Evolutionary conservation across 73 alveolate genomes (phyloP).

Genomic region (Paramecium bursaria): DNA sequence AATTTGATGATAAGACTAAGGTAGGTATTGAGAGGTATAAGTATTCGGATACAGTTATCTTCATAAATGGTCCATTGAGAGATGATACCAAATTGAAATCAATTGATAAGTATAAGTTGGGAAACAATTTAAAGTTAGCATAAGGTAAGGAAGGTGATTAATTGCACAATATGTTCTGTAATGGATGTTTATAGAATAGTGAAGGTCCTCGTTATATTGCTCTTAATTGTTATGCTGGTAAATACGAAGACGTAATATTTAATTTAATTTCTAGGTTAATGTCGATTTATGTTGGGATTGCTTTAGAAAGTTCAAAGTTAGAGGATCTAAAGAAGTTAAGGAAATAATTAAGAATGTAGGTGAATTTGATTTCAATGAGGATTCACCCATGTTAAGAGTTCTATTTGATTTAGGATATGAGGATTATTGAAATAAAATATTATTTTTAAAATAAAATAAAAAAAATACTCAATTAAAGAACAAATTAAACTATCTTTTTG

Average conservation of each 20-base stretch:
- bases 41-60: not conserved
- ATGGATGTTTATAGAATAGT: not conserved
- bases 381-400: not conserved
- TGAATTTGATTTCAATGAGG: not conserved
- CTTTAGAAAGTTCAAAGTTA: not conserved
- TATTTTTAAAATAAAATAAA: too few relatives aligned
- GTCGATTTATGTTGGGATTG: not conserved
- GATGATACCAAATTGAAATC: not conserved
- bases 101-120: not conserved
- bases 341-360: not conserved
- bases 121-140: not conserved
- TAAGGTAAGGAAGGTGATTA: not conserved
- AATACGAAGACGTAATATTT: not conserved
- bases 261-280: not conserved
- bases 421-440: not conserved
- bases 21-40: conserved; percentile 4
- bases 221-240: not conserved
- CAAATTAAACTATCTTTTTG: conserved; percentile 11
- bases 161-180: not conserved
- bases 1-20: conserved; percentile 5
- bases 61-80: conserved; percentile 13
- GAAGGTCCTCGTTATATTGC: not conserved
- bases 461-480: conserved; percentile 45
- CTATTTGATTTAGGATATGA: conserved; percentile 1
- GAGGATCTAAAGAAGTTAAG: not conserved